Evolutionary conservation across 129 eudicot genomes (phyloP).

Genomic region (Helichrysum umbraculigerum): DNA sequence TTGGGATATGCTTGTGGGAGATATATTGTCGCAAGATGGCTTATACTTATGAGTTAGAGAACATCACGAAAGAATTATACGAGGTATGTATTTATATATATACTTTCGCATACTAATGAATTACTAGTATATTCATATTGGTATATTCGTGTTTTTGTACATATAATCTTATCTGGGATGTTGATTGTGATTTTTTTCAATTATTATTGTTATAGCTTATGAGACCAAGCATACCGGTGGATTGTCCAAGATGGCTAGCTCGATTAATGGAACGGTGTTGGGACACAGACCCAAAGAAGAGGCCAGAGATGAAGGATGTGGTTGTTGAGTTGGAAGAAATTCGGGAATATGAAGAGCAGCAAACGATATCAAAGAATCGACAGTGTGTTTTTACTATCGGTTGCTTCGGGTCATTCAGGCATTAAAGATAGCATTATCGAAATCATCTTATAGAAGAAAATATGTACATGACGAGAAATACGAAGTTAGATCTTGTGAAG

Average conservation of each 20-base stretch:
- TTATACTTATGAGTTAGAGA: conserved; percentile 36
- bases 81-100: conserved; percentile 25
- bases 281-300: conserved; percentile 38
- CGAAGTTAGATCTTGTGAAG: too few relatives aligned
- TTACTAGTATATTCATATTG: too few relatives aligned
- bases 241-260: conserved; percentile 44
- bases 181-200: background rate
- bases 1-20: conserved; percentile 57
- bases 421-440: background rate
- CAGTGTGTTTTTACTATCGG: conserved; percentile 4
- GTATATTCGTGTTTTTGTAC: too few relatives aligned
- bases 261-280: conserved; percentile 44
- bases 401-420: conserved; percentile 15
- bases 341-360: conserved; percentile 33
- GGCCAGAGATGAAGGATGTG: conserved; percentile 55
- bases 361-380: conserved; percentile 21
- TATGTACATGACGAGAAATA: background rate
- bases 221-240: conserved; percentile 42
- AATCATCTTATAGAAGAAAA: background rate
- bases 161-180: background rate
- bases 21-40: conserved; percentile 47
- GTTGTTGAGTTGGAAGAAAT: conserved; percentile 33
- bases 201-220: conserved; percentile 20
- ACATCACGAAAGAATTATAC: conserved; percentile 31
- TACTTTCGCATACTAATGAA: too few relatives aligned